Conservation (phyloP, 441 rosid species). For the Oxalis stricta region DNA sequence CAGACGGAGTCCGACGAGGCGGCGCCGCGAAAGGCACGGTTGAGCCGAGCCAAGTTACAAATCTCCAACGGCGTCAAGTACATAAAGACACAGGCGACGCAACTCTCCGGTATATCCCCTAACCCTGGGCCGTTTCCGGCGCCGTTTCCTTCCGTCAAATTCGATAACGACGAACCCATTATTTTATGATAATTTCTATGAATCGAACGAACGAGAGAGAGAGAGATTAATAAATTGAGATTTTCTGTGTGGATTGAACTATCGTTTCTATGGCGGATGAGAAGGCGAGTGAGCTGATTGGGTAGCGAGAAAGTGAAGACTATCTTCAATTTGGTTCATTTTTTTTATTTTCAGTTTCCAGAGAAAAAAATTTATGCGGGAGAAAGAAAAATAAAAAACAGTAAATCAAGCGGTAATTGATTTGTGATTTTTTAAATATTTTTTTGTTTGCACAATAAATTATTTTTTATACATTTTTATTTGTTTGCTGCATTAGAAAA, state of each 20-base stretch:
- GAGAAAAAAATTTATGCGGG: constrained; percentile 3
- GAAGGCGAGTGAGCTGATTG: not conserved
- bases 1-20: constrained; percentile 55
- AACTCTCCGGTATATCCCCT: constrained; percentile 55
- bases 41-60: constrained; percentile 49
- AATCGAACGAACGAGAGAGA: not conserved
- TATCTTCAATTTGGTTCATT: not conserved
- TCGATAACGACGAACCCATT: constrained; percentile 74
- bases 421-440: too few relatives aligned
- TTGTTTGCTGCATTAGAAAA: too few relatives aligned
- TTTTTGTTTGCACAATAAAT: too few relatives aligned
- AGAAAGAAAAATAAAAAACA: constrained; percentile 2
- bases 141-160: constrained; percentile 40
- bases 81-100: constrained; percentile 42
- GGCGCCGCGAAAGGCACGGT: constrained; percentile 40
- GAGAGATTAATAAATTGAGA: not conserved
- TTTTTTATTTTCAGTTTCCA: constrained; percentile 1
- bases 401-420: too few relatives aligned
- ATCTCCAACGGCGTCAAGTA: constrained; percentile 54
- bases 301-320: not conserved
- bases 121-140: constrained; percentile 39
- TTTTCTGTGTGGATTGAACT: too few relatives aligned
- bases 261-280: not conserved
- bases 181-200: not conserved
- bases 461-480: too few relatives aligned